Evolutionary conservation across 345 rosid genomes (phyloP).

Genomic region (Boechera divaricarpa): DNA sequence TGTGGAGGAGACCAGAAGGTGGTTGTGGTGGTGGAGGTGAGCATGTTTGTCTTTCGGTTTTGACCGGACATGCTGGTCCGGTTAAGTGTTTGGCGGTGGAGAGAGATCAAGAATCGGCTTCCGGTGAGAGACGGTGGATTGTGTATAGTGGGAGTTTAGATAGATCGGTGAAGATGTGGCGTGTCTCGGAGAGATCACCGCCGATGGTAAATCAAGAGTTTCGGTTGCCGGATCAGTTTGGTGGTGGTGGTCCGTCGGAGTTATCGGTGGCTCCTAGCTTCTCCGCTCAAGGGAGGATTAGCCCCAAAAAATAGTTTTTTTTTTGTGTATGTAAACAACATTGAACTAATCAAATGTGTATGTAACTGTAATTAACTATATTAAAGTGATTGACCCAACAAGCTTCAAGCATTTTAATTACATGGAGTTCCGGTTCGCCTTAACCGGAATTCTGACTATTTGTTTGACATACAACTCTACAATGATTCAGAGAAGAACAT

Average conservation of each 20-base stretch:
- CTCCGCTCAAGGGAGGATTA: conserved; percentile 49
- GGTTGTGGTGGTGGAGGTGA: conserved; percentile 34
- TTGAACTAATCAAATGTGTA: not conserved
- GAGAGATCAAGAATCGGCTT: conserved; percentile 56
- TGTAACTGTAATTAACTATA: not conserved
- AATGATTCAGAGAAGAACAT: not conserved
- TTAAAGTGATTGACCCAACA: not conserved
- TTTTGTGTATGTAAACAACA: not conserved
- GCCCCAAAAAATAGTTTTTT: conserved; percentile 34
- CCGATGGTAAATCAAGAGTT: conserved; percentile 37
- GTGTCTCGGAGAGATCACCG: conserved; percentile 67
- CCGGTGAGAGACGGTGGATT: conserved; percentile 65
- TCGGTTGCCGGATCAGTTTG: conserved; percentile 18
- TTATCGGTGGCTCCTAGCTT: conserved; percentile 50
- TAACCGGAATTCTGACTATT: not conserved
- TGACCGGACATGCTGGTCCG: conserved; percentile 80
- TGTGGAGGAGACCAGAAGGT: conserved; percentile 68
- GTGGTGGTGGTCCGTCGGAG: conserved; percentile 8
- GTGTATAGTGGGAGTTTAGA: conserved; percentile 95
- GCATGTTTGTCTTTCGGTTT: conserved; percentile 66
- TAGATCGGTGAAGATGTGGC: conserved; percentile 91
- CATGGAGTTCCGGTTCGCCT: not conserved
- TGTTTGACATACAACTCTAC: not conserved
- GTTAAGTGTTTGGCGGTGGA: conserved; percentile 89
- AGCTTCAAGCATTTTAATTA: not conserved